Evolutionary conservation across 1,284 basidiomycete species (phyloP), one percentile per base, ranked within the genome.

Genomic region (Cutaneotrichosporon mucoides): DNA sequence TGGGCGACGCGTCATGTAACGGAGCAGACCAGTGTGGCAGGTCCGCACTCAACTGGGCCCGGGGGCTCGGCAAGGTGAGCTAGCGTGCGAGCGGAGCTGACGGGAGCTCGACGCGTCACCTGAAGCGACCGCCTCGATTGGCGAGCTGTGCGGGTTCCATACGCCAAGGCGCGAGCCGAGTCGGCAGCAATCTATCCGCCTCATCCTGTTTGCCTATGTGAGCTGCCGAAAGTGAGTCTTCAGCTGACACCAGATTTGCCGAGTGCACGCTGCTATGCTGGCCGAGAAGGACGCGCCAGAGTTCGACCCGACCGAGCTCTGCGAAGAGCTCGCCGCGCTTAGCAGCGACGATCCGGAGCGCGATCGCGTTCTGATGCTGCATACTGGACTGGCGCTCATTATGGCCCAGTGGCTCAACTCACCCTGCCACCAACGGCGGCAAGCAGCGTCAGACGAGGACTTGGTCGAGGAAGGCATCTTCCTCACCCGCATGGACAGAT

Each of bases 181-280:
- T 15, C 49, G 49, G 2, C 37, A 51, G 9, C 49, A 51, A 12
- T 51, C 49, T 7, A n/a, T 51, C 2, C 49, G 49, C 37, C 38
- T 51, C 5, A 51, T 51, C 37, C 37, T 51, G 34, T 51, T 51
- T 40, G 37, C 49, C 36, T 50, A 50, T 16, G 49, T 50, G 13
- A 37, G 49, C 36, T 40, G 11, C 4, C 10, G 12, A 13, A 13
- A 15, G 12, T 5, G 9, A 13, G 9, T n/a, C 7, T 2, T 24
- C 24, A 24, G 37, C 49, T 51, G n/a, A 51, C 36, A 10, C 35
- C 49, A 51, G 49, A 11, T 51, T 8, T 40, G 49, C 15, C 36
- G 49, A 2, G 37, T 51, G 7, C 36, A 51, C 38, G 36, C 49
- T 6, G 49, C 49, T n/a, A 9, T 40, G 9, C 36, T 51, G 37